Conservation (phyloP, 768 basidiomycete species). For the Amanita polypyramis region DNA sequence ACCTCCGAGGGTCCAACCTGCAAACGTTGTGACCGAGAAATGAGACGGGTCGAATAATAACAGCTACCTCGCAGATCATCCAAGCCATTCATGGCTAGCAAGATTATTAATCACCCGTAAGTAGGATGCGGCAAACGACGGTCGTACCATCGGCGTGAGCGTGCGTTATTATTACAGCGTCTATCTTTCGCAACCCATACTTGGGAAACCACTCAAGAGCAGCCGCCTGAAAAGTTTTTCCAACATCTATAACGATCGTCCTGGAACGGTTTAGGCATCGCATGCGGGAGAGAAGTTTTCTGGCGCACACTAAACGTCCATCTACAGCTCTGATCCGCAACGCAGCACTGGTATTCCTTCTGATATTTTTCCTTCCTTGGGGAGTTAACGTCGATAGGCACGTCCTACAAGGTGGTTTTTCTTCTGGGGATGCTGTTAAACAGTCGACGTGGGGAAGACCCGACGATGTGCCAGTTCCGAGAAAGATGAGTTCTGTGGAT, state of each 20-base stretch:
- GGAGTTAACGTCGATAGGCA: constrained; percentile 58
- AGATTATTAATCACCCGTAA: constrained; percentile 1
- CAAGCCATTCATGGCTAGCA: constrained; percentile 72
- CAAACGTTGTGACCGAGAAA: constrained; percentile 3
- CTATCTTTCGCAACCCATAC: constrained; percentile 51
- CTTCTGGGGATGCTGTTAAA: constrained; percentile 54
- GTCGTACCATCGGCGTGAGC: constrained; percentile 68
- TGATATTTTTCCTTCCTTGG: constrained; percentile 72
- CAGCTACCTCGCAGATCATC: constrained; percentile 72
- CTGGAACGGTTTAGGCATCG: constrained; percentile 22
- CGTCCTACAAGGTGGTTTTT: constrained; percentile 39
- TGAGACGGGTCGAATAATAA: neutral
- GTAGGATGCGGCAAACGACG: neutral
- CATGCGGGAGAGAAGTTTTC: neutral
- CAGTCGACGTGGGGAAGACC: constrained; percentile 64
- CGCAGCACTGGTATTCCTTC: constrained; percentile 75
- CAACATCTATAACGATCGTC: constrained; percentile 75
- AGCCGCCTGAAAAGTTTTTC: constrained; percentile 68
- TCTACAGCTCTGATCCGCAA: constrained; percentile 36
- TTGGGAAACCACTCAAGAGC: constrained; percentile 47
- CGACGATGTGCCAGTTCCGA: constrained; percentile 77
- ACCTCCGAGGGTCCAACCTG: constrained; percentile 63
- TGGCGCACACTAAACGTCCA: constrained; percentile 38
- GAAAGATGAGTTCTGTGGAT: constrained; percentile 55
- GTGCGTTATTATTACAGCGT: constrained; percentile 70